A percentile compares a stretch with the other conserved stretches of the same genome.
phyloP scores from a whole-genome alignment of 2,329 filamentous ascomycete species.

The Lecanicillium sp. region DNA sequence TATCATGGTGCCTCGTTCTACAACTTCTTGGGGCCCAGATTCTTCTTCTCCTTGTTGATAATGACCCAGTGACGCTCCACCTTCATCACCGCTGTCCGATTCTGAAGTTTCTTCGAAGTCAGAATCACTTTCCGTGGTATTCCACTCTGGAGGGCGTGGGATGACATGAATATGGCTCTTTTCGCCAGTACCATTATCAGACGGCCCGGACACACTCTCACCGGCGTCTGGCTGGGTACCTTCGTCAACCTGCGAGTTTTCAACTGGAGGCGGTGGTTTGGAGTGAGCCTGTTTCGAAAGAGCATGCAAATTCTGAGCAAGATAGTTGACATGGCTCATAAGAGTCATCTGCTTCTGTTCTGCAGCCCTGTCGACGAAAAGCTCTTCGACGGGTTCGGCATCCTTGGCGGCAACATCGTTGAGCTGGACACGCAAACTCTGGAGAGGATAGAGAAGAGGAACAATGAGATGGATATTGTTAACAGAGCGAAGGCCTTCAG shows the following conservation, averaged over 20 bases:
- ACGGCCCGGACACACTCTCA: slow-evolving; percentile 4
- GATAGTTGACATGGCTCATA: slow-evolving; percentile 67
- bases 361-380: slow-evolving; percentile 52
- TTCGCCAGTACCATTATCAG: slow-evolving; percentile 27
- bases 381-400: slow-evolving; percentile 53
- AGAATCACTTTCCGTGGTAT: slow-evolving; percentile 33
- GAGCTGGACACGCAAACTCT: slow-evolving; percentile 56
- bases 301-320: slow-evolving; percentile 61
- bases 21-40: too few relatives aligned
- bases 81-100: slow-evolving; percentile 32
- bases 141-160: slow-evolving; percentile 72
- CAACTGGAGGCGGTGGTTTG: slow-evolving; percentile 12
- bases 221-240: slow-evolving; percentile 7
- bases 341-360: slow-evolving; percentile 54
- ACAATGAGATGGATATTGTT: slow-evolving; percentile 61
- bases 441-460: slow-evolving; percentile 63
- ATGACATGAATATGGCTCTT: slow-evolving; percentile 63
- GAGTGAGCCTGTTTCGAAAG: slow-evolving; percentile 48
- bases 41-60: too few relatives aligned
- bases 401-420: slow-evolving; percentile 53
- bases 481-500: slow-evolving; percentile 50
- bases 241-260: slow-evolving; percentile 11
- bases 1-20: slow-evolving; percentile 64
- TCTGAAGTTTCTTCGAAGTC: slow-evolving; percentile 34
- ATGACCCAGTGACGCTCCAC: slow-evolving; percentile 27